phyloP scores from a whole-genome alignment of 148 eudicot species.

The Fagopyrum esculentum region DNA sequence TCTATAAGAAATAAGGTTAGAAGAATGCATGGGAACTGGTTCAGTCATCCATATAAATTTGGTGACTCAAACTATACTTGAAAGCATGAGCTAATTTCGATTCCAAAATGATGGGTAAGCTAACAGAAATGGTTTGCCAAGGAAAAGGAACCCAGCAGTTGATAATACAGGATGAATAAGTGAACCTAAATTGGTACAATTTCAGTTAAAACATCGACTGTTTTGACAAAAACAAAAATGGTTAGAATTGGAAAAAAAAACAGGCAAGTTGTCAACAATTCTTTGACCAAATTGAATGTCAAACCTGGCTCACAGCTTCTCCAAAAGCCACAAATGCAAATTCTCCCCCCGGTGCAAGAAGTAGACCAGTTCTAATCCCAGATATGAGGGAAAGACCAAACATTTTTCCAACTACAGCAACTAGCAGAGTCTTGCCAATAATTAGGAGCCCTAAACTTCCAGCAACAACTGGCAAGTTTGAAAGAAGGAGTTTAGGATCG shows the following conservation, averaged over 20 bases:
- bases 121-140: neutral
- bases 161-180: neutral
- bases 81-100: too few species aligned
- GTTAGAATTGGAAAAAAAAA: neutral
- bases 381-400: conserved; percentile 83
- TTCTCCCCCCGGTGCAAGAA: conserved; percentile 99
- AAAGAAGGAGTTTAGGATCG: conserved; percentile 82
- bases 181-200: neutral
- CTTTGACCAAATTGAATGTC: neutral
- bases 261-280: neutral
- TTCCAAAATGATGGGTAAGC: neutral
- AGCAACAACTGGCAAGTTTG: conserved; percentile 73
- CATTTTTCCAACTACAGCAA: conserved; percentile 67
- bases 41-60: too few species aligned
- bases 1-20: too few species aligned
- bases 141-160: neutral
- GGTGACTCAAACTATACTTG: too few species aligned
- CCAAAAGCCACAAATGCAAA: conserved; percentile 99
- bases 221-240: neutral
- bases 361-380: conserved; percentile 84
- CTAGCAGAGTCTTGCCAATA: conserved; percentile 79
- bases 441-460: conserved; percentile 70
- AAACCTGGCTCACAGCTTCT: conserved; percentile 98
- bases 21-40: too few species aligned
- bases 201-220: neutral